These are phyloP conservation scores for Phytophthora colocasiae DNA, from an alignment of 352 stramenopile genomes.

Conservation along the genomic window DNA sequence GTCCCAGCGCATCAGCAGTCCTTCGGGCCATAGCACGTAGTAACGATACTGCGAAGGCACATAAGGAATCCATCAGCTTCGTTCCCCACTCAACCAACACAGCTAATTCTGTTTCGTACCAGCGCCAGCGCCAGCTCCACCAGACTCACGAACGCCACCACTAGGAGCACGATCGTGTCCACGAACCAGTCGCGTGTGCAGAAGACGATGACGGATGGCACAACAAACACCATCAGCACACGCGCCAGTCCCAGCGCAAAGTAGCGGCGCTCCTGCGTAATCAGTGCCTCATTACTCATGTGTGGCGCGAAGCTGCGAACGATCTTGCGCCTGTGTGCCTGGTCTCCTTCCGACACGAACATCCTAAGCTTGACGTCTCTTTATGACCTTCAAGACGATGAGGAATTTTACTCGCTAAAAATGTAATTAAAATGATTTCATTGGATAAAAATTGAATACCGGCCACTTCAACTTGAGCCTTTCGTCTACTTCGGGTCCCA, in stretches of 20 bases:
- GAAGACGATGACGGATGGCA: constrained; percentile 57
- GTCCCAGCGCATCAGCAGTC: constrained; percentile 63
- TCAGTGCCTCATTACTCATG: constrained; percentile 58
- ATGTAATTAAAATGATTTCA: constrained; percentile 4
- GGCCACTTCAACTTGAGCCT: constrained; percentile 28
- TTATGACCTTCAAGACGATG: background rate
- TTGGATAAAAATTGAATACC: constrained; percentile 42
- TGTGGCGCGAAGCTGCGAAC: constrained; percentile 78
- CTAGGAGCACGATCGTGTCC: constrained; percentile 65
- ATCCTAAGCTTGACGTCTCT: constrained; percentile 23
- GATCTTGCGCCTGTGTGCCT: constrained; percentile 76
- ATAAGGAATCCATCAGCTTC: constrained; percentile 20
- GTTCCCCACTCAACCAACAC: background rate
- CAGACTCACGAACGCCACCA: constrained; percentile 59
- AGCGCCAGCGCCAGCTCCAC: constrained; percentile 60
- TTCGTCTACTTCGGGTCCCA: constrained; percentile 10
- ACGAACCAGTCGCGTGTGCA: constrained; percentile 63
- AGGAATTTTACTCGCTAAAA: too few species aligned
- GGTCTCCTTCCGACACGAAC: constrained; percentile 43
- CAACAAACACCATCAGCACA: constrained; percentile 58
- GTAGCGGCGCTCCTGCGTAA: constrained; percentile 61
- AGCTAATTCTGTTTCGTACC: constrained; percentile 34
- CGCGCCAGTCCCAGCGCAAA: constrained; percentile 61
- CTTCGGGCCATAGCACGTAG: constrained; percentile 78
- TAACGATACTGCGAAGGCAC: constrained; percentile 65